Base-by-base conservation (phyloP, 2,329 filamentous ascomycete genomes). In the Fusarium praegraminearum region DNA sequence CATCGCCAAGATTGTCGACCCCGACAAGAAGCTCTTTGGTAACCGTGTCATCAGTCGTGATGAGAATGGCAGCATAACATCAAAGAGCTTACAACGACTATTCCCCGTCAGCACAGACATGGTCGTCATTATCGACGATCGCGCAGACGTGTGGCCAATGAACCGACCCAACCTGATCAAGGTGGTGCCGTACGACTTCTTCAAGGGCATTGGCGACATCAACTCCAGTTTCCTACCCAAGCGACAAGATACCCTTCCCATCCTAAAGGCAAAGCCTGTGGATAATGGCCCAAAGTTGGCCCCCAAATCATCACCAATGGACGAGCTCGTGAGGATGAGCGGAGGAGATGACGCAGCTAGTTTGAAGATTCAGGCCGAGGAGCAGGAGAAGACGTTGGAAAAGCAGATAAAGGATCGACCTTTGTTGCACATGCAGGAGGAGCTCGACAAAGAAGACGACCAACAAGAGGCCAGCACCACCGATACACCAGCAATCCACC, bases 91-190 rank as follows among this genome's bases (percentile, higher is more conserved):
- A 32, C 92, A 96, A 76, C 89, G 96, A 10, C 81, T 99, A 16
- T 99, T 99, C 78, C 96, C 97, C 7, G 93, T 97, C 63, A 97
- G 97, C 80, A 98, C 95, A 8, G 95, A 97, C 80, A 99, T 99
- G 96, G 97, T 98, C 1, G 94, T 98, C 62, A 98, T 99, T 74
- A 99, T 99, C 70, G 96, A 99, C 77, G 96, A 99, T 80, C 89
- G 96, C 72, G 93, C 93, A 55, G 96, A 99, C 78, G 95, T 99
- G 10, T 99, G 96, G 96, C 89, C 89, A 3, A 89, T 91, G 72
- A 98, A 97, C 85, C 91, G 92, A 73, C 88, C 92, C 7, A 98
- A 99, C 75, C 86, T 99, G 36, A 93, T 99, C 82, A 97, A 97
- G 78, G 96, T 99, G 35, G 90, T 90, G 2, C 93, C 95, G 0